phyloP scores from a whole-genome alignment of 495 filamentous ascomycete species.

The Terfezia claveryi region DNA sequence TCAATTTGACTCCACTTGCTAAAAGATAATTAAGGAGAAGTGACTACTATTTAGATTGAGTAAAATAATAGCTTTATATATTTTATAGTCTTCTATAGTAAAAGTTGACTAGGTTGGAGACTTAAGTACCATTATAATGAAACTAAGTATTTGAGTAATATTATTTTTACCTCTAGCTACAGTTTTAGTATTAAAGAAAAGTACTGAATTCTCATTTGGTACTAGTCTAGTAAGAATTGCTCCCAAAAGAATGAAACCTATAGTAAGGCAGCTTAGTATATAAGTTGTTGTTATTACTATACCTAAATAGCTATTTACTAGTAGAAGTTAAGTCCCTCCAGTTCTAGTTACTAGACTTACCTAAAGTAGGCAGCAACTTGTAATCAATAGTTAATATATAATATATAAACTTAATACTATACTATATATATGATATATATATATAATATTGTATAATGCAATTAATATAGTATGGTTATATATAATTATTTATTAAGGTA shows the following conservation, averaged over 20 bases:
- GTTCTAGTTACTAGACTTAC: too few species aligned
- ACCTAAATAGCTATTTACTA: too few species aligned
- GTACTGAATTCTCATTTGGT: conserved; percentile 5
- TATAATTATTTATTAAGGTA: too few species aligned
- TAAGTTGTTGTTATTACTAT: too few species aligned
- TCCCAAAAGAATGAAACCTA: background rate
- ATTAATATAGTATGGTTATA: too few species aligned
- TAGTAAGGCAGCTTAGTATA: too few species aligned
- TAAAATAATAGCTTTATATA: conserved; percentile 23
- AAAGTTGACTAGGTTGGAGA: conserved; percentile 19
- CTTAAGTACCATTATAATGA: conserved; percentile 10
- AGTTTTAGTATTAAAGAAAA: conserved; percentile 1
- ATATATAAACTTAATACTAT: too few species aligned
- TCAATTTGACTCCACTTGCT: conserved; percentile 15
- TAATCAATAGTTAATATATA: too few species aligned
- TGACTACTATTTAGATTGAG: conserved; percentile 13
- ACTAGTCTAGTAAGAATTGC: background rate
- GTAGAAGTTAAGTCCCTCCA: too few species aligned
- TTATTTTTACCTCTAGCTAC: conserved; percentile 2
- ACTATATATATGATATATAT: too few species aligned
- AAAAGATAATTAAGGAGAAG: conserved; percentile 3
- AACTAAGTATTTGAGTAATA: conserved; percentile 1
- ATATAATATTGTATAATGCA: too few species aligned
- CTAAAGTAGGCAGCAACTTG: too few species aligned
- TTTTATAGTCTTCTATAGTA: conserved; percentile 22